Evolutionary conservation across 805 yeast genomes (phyloP).

Genomic region (Jamesozyma spencerorum): DNA sequence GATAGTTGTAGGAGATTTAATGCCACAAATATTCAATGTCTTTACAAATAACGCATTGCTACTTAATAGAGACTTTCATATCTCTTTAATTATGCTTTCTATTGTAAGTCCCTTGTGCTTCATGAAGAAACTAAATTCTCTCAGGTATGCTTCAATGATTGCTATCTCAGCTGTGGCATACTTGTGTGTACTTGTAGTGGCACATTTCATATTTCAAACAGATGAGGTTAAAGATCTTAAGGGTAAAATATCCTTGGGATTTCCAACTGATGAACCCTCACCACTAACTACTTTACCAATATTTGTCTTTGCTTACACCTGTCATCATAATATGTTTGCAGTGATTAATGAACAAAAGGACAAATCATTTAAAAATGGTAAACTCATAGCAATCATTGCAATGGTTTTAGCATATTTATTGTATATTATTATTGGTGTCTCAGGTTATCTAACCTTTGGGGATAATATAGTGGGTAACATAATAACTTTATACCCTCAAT

Average conservation of each 20-base stretch:
- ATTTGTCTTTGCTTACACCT: slow-evolving; percentile 85
- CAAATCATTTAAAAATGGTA: slow-evolving; percentile 38
- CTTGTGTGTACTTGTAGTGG: neutral
- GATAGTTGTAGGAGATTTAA: slow-evolving; percentile 58
- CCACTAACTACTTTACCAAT: slow-evolving; percentile 69
- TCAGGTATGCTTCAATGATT: slow-evolving; percentile 46
- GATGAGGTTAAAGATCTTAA: slow-evolving; percentile 22
- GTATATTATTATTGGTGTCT: slow-evolving; percentile 62
- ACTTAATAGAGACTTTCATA: slow-evolving; percentile 46
- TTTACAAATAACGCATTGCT: slow-evolving; percentile 29
- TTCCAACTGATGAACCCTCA: slow-evolving; percentile 36
- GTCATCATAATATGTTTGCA: slow-evolving; percentile 90
- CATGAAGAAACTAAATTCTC: slow-evolving; percentile 36
- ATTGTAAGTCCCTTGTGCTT: slow-evolving; percentile 49
- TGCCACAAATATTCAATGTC: slow-evolving; percentile 42
- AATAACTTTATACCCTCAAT: slow-evolving; percentile 61
- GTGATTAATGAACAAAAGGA: slow-evolving; percentile 69
- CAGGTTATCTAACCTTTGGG: slow-evolving; percentile 84
- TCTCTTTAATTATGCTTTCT: slow-evolving; percentile 42
- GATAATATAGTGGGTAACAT: slow-evolving; percentile 67
- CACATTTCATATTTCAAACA: slow-evolving; percentile 31
- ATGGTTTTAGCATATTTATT: slow-evolving; percentile 50
- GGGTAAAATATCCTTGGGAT: slow-evolving; percentile 42
- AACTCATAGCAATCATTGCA: slow-evolving; percentile 41
- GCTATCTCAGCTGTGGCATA: neutral